Evolutionary conservation across 1,139 yeast species (phyloP), one percentile per base, ranked within the genome.

Genomic region (Sugiyamaella neomexicana): DNA sequence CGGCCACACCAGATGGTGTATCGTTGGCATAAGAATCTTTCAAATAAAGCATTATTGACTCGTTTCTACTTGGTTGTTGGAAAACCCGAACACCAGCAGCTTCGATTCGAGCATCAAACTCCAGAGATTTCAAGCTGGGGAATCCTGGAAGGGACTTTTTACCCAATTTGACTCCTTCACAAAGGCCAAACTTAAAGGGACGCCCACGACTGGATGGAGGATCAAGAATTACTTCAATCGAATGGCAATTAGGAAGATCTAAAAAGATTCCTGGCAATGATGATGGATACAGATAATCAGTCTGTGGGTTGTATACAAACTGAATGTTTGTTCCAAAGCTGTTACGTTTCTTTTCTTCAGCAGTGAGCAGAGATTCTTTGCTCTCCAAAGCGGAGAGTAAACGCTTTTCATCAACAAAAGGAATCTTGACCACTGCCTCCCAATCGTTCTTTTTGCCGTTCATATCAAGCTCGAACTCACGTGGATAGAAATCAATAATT

Each of bases 351-450:
- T 76, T 75, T 68, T 95, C 99, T 44, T 81, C 91, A 0, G 86
- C 79, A 1, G 84, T 73, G 55, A 95, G 74, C 57, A 77, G 78
- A 0, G 73, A 66, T 56, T 88, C 87, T 27, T 62, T 59, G 7
- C 95, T 86, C 48, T 74, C 77, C 78, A 95, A 81, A 0, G 93
- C 91, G 1, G 77, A 81, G 51, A 87, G 74, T 57, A 93, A 77
- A 58, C 93, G 79, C 36, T 80, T 73, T 65, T 87, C 91, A 62
- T 95, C 98, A 52, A 93, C 97, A 76, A 95, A 95, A 10, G 95
- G 86, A 59, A 93, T 80, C 67, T 89, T 81, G n/a, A 93, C 97
- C 54, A 93, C 97, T 7, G 98, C 98, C 73, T 93, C 99, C 99
- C 99, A 93, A 50, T 89, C 85, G 6, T 95, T 96, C 54, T 91